Conservation (phyloP, 305 asterid species). For the Caryopteris hybrid region DNA sequence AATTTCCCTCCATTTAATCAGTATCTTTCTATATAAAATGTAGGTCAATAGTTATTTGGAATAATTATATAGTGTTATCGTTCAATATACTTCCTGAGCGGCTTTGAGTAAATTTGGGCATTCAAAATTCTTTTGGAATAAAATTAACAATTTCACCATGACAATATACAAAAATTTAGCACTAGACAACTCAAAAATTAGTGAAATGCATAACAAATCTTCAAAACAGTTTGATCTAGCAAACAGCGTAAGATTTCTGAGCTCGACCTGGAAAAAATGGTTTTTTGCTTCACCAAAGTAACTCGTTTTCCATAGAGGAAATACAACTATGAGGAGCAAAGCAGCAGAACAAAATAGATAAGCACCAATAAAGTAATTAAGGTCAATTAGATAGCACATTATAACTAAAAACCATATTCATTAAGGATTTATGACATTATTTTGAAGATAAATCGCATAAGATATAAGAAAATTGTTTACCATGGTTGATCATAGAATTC, state of each 20-base stretch:
- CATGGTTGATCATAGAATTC: constrained; percentile 87
- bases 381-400: neutral
- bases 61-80: neutral
- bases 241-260: neutral
- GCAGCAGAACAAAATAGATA: neutral
- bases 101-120: neutral
- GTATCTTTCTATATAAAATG: too few relatives aligned
- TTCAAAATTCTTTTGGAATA: too few relatives aligned
- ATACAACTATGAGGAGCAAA: neutral
- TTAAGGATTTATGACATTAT: neutral
- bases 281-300: neutral
- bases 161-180: neutral
- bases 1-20: too few relatives aligned
- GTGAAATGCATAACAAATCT: neutral
- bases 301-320: neutral
- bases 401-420: neutral
- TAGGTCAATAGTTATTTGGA: neutral
- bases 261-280: neutral
- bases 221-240: neutral
- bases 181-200: neutral
- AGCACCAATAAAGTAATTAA: neutral
- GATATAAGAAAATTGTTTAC: constrained; percentile 29
- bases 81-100: neutral
- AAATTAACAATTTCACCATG: neutral
- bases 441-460: neutral